phyloP scores from a whole-genome alignment of 306 rosid species.

The Lathyrus tuberosus region DNA sequence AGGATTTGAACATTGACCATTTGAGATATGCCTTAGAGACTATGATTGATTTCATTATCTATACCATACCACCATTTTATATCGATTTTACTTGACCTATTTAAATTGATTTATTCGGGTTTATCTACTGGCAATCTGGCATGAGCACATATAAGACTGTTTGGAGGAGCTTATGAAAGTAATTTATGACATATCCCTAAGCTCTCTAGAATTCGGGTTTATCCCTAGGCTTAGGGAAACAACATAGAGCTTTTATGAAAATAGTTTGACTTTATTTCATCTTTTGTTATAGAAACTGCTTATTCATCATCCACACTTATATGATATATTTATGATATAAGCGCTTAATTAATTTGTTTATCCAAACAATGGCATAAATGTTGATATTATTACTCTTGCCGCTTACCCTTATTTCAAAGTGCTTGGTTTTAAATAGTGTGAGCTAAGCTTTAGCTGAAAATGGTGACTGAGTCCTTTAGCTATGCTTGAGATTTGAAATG shows the following conservation, averaged over 20 bases:
- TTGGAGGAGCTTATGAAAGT: background rate
- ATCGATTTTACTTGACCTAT: background rate
- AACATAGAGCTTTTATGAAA: background rate
- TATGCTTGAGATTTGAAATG: background rate
- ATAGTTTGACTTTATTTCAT: background rate
- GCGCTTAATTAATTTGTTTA: background rate
- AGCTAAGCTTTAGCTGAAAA: background rate
- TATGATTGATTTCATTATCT: background rate
- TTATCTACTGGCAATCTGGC: background rate
- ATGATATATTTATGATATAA: background rate
- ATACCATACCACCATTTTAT: background rate
- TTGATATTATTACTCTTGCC: slow-evolving; percentile 26
- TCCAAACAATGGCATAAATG: background rate
- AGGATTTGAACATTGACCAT: background rate
- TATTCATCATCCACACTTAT: background rate
- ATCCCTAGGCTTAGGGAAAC: background rate
- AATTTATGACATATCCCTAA: background rate
- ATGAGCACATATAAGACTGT: background rate
- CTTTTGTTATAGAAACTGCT: background rate
- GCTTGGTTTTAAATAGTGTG: slow-evolving; percentile 20
- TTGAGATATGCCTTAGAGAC: background rate
- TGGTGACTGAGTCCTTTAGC: background rate
- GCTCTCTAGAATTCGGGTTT: background rate
- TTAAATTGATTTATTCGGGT: background rate
- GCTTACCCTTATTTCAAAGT: slow-evolving; percentile 22